Base-by-base conservation (phyloP, 2,329 filamentous ascomycete genomes). In the Alternaria brassicicola region DNA sequence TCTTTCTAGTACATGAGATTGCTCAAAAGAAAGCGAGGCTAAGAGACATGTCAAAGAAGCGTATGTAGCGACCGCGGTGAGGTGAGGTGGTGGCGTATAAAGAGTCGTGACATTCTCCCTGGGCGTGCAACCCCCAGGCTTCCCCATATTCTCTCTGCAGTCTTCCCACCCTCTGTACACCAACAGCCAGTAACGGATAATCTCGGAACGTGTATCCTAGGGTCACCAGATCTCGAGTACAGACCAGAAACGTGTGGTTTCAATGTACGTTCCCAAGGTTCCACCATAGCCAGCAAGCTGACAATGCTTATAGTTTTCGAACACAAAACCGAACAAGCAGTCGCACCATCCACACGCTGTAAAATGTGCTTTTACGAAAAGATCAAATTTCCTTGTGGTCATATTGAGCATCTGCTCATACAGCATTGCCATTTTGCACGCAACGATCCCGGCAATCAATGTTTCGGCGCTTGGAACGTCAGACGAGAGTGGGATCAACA, bases 351-450 rank as follows among this genome's bases (percentile, higher is more conserved):
- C 2, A 6, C 21, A 52, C 8, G 13, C 10, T 1, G 2, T 19
- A n/a, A 23, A 12, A 91, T 91, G 89, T 91, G 88, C 67, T 85
- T 89, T 71, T 92, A 81, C 75, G 89, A 93, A 72, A 85, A 88
- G 62, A 89, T 89, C 65, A 75, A 85, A 59, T 92, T 89, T 73
- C 30, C 70, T 21, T 93, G 90, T 78, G 81, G 81, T 28, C 89
- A 92, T 77, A 82, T 81, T 5, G 78, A 80, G 15, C 77, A 83
- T 25, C 84, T 86, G 19, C 80, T 90, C 28, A 86, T 88, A 70
- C 87, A 86, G 23, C 85, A 91, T 76, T 93, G 90, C 76, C 90
- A 93, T 77, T 88, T 87, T 65, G 89, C 90, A 6, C 87, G 90
- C 57, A 91, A 90, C 71, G 87, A 92, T 66, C 86, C 86, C 1